Evolutionary conservation across 176 grass and related monocot species (phyloP).

Genomic region (Musa itinerans): DNA sequence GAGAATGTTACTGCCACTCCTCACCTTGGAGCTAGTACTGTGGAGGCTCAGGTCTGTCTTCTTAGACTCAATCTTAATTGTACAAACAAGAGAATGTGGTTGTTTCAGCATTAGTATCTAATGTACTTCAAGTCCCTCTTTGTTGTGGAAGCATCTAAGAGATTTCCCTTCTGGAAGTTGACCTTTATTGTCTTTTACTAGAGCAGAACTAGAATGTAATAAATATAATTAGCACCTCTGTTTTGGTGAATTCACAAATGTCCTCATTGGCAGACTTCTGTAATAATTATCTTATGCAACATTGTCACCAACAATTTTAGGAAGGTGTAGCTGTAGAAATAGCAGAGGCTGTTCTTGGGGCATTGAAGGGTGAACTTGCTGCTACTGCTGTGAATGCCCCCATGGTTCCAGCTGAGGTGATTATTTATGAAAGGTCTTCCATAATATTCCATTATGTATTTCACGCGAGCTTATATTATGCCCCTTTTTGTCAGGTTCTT

Average conservation of each 20-base stretch:
- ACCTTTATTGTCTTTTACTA: no score
- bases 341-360: constrained; percentile 16
- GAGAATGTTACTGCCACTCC: constrained; percentile 6
- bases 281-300: background rate
- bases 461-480: background rate
- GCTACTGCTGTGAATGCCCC: constrained; percentile 8
- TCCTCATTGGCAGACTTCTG: no score
- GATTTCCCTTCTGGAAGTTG: no score
- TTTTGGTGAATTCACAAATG: no score
- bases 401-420: constrained; percentile 14
- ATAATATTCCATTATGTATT: no score
- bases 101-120: no score
- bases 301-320: background rate
- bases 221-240: no score
- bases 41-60: constrained; percentile 13
- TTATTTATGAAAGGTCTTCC: background rate
- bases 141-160: no score
- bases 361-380: constrained; percentile 9
- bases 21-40: constrained; percentile 19
- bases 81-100: background rate
- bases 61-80: background rate
- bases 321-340: constrained; percentile 16
- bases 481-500: background rate
- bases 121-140: no score
- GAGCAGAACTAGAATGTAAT: no score